These are phyloP conservation scores for Ambrosia trifida DNA, from an alignment of 129 eudicot genomes.

Conservation along the genomic window DNA sequence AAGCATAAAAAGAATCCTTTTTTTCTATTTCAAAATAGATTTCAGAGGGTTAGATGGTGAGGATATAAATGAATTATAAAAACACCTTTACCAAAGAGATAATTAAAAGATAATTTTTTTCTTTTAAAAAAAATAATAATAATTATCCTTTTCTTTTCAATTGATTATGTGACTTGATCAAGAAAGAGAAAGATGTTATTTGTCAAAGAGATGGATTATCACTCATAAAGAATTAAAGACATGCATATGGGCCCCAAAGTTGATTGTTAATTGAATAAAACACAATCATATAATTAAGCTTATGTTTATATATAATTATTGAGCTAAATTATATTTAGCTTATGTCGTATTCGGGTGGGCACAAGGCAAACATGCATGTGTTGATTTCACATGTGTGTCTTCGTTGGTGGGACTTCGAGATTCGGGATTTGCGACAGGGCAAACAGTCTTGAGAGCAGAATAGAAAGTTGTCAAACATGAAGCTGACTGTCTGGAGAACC, in stretches of 20 bases:
- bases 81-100: neutral
- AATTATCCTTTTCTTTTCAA: neutral
- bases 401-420: too few species aligned
- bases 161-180: conserved; percentile 29
- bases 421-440: too few species aligned
- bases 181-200: conserved; percentile 20
- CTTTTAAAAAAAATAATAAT: neutral
- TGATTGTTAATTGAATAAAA: conserved; percentile 21
- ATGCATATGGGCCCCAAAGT: conserved; percentile 18
- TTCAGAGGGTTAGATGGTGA: conserved; percentile 18
- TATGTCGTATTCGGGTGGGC: too few species aligned
- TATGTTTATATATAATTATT: too few species aligned
- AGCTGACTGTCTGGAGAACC: too few species aligned
- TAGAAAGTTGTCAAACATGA: too few species aligned
- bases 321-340: too few species aligned
- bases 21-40: conserved; percentile 27
- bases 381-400: too few species aligned
- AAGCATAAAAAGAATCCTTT: conserved; percentile 42
- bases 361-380: too few species aligned
- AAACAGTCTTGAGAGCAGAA: too few species aligned
- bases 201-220: conserved; percentile 34
- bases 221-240: conserved; percentile 13
- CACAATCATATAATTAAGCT: too few species aligned
- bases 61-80: conserved; percentile 16
- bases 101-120: conserved; percentile 21